phyloP scores from a whole-genome alignment of 495 filamentous ascomycete genomes.

The Neurospora africana region DNA sequence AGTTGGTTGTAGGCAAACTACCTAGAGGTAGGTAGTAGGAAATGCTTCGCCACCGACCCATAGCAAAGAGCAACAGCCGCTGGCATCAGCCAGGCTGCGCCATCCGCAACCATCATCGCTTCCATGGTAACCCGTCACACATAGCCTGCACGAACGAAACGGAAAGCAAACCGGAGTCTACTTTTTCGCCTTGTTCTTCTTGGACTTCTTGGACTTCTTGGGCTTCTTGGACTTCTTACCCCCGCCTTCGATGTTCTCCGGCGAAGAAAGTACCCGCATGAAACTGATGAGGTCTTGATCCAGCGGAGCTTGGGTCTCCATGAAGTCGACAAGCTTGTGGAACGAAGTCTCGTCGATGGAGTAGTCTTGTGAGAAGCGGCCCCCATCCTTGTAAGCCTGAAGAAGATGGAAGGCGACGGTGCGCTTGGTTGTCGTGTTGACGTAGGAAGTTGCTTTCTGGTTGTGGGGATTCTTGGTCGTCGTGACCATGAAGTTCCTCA shows the following conservation, averaged over 20 bases:
- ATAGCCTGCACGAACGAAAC: not conserved
- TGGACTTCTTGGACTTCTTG: too few relatives aligned
- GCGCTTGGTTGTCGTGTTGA: not conserved
- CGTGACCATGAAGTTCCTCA: not conserved
- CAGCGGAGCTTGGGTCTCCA: not conserved
- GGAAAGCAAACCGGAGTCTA: not conserved
- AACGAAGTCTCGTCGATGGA: not conserved
- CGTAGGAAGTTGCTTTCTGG: not conserved
- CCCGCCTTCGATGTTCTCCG: not conserved
- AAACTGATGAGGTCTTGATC: not conserved
- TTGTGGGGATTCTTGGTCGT: not conserved
- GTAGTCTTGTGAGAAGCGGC: not conserved
- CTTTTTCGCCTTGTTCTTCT: not conserved
- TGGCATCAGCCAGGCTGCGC: not conserved
- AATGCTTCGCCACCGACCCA: too few relatives aligned
- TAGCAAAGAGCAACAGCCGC: not conserved
- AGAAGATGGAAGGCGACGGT: not conserved
- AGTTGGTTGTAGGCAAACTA: not conserved
- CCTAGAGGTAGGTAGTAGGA: too few relatives aligned
- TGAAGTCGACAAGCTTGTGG: not conserved
- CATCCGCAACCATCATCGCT: not conserved
- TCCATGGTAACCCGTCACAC: not conserved
- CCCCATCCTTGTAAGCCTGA: not conserved
- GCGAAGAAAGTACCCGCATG: too few relatives aligned
- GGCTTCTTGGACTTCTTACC: not conserved